phyloP scores from a whole-genome alignment of 257 asterid genomes.

The Asclepias syriaca region DNA sequence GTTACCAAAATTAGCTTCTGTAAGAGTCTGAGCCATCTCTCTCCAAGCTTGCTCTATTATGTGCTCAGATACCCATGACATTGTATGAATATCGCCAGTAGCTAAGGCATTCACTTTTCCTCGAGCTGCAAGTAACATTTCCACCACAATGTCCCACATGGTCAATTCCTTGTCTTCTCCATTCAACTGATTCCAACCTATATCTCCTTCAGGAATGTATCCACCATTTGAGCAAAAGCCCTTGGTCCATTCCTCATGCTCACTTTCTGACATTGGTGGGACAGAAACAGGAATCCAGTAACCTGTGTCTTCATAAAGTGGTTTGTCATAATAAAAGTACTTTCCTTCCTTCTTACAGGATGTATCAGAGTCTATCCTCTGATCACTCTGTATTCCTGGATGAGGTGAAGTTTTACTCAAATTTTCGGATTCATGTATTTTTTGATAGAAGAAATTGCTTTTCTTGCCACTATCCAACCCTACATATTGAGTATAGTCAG shows the following conservation, averaged over 20 bases:
- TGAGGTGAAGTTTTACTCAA: neutral
- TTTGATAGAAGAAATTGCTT: conserved; percentile 21
- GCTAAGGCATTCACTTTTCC: conserved; percentile 70
- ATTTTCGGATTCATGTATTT: conserved; percentile 4
- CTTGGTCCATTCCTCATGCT: conserved; percentile 69
- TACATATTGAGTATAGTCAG: conserved; percentile 13
- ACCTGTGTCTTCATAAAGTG: conserved; percentile 87
- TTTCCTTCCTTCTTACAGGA: conserved; percentile 37
- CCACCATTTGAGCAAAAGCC: conserved; percentile 80
- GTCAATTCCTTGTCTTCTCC: conserved; percentile 77
- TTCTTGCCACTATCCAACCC: conserved; percentile 18
- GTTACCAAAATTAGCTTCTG: conserved; percentile 59
- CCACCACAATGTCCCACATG: conserved; percentile 97
- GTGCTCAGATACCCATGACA: conserved; percentile 66
- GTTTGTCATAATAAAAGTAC: conserved; percentile 72
- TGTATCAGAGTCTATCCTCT: conserved; percentile 25
- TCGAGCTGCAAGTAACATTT: conserved; percentile 86
- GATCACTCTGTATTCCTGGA: conserved; percentile 8
- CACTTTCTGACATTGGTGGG: conserved; percentile 91
- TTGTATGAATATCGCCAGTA: conserved; percentile 59
- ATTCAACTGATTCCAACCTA: conserved; percentile 54
- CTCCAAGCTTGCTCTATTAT: conserved; percentile 92
- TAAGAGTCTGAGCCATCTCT: conserved; percentile 90
- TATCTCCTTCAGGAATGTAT: conserved; percentile 58
- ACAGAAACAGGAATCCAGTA: conserved; percentile 96